Evolutionary conservation across 2,329 filamentous ascomycete species (phyloP).

Genomic region (Macroventuria anomochaeta): DNA sequence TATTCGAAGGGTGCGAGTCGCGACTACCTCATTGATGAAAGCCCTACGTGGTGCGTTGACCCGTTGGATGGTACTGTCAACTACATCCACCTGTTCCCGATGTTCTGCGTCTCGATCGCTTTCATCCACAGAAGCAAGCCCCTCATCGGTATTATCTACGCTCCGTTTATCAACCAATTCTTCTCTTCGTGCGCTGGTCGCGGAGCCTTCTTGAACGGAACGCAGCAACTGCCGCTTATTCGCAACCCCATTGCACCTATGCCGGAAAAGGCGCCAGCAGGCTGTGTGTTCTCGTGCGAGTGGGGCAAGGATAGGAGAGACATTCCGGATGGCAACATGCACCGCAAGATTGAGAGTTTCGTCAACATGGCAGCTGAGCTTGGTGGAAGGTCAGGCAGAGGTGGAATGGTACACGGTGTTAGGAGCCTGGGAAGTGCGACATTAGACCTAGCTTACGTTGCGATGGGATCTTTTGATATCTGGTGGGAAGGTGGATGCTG

Average conservation of each 20-base stretch:
- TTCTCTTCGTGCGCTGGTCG: conserved; percentile 71
- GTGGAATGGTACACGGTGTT: conserved; percentile 81
- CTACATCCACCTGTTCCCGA: conserved; percentile 80
- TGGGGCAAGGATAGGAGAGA: conserved; percentile 81
- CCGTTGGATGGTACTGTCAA: conserved; percentile 81
- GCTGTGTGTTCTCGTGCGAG: conserved; percentile 76
- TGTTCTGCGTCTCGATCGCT: conserved; percentile 81
- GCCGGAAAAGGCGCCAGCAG: conserved; percentile 68
- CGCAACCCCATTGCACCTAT: conserved; percentile 68
- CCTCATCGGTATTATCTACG: conserved; percentile 73
- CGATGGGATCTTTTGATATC: conserved; percentile 77
- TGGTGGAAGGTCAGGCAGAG: conserved; percentile 67
- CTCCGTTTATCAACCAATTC: conserved; percentile 71
- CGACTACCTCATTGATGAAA: conserved; percentile 68
- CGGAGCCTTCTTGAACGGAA: conserved; percentile 74
- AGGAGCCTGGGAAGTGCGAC: conserved; percentile 75
- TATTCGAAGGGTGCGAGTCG: conserved; percentile 73
- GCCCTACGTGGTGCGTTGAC: conserved; percentile 78
- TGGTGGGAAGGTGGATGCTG: conserved; percentile 86
- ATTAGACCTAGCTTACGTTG: conserved; percentile 75
- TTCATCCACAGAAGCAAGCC: conserved; percentile 67
- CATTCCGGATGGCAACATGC: conserved; percentile 69
- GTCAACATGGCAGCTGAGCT: conserved; percentile 75
- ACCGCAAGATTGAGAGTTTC: conserved; percentile 76
- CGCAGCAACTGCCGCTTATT: conserved; percentile 67